Base-by-base conservation (phyloP, 768 basidiomycete species). In the Rhizopogon vinicolor region DNA sequence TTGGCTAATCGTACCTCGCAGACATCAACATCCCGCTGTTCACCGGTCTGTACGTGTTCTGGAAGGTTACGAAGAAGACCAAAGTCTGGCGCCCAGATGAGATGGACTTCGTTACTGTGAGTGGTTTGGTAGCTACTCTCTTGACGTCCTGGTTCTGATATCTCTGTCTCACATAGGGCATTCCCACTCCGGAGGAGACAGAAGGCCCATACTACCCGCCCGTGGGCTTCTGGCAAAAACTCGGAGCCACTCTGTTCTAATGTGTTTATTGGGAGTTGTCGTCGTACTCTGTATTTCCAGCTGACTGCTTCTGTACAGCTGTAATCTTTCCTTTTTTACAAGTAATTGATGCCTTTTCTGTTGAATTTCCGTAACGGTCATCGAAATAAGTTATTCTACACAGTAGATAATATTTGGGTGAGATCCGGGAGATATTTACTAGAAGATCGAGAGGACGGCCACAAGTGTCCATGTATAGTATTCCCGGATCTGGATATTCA, bases 91-190 rank as follows among this genome's bases (percentile, higher is more conserved):
- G 75, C 55, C 74, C 81, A 2, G 54, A 74, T 22, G 82, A 88
- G 61, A 88, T 87, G 85, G 87, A 88, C 67, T 85, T 87, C 55
- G 78, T 81, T 51, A 86, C 85, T 13, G 84, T 82, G 52, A 57
- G 79, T 72, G 49, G 13, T 42, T n/a, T 33, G 14, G 9, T n/a
- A 2, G 4, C 12, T 22, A 4, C 16, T n/a, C 31, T n/a, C 35
- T 44, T 12, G 3, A n/a, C 10, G 2, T 9, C 10, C 48, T 37
- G 8, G 5, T 37, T 9, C 2, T 49, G 14, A 49, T 7, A 14
- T 25, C 25, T 25, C 25, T 16, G 8, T 16, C 8, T 6, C 2
- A 16, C n/a, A 19, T 16, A 59, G 58, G 58, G 58, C 10, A 57
- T 59, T 40, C 58, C 58, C 6, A 42, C 58, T 3, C 35, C 39